Percentiles rank a stretch among this genome's conserved stretches.
Evolutionary conservation across 1,284 basidiomycete genomes (phyloP).

Genomic region (Tilletia walkeri): DNA sequence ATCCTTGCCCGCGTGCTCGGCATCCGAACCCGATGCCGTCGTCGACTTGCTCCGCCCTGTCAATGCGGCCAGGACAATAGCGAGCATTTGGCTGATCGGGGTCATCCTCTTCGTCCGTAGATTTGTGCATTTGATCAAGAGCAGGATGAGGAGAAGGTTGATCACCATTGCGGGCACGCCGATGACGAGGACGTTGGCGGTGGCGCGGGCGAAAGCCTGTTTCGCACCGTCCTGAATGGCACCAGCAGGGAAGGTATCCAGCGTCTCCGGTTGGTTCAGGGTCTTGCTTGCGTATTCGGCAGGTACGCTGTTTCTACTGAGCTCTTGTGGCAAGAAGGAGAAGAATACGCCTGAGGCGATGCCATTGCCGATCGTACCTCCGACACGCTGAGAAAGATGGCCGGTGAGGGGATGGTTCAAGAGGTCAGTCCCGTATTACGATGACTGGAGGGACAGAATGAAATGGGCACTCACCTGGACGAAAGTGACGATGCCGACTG

Average conservation of each 20-base stretch:
- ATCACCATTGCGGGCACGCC: background rate
- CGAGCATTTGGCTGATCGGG: background rate
- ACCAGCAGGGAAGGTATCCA: background rate
- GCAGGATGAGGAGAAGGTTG: background rate
- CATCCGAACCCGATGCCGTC: background rate
- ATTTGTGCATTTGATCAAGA: background rate
- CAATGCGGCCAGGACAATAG: background rate
- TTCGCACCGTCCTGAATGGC: background rate
- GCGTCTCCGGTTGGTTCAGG: background rate
- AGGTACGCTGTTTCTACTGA: background rate
- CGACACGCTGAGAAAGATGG: background rate
- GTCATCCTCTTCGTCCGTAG: background rate
- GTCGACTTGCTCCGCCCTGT: background rate
- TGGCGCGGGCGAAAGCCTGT: slow-evolving; percentile 1
- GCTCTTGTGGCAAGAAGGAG: slow-evolving; percentile 2
- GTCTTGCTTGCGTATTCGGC: background rate
- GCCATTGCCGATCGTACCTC: slow-evolving; percentile 6
- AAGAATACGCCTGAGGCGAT: slow-evolving; percentile 13
- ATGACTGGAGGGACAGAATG: no score
- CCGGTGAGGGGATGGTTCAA: no score
- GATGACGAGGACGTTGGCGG: background rate
- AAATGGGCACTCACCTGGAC: background rate
- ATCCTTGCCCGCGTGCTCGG: background rate
- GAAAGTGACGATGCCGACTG: slow-evolving; percentile 5
- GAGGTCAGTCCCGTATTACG: no score